Evolutionary conservation across 495 filamentous ascomycete species (phyloP).

Genomic region (Gamarada debralockiae): DNA sequence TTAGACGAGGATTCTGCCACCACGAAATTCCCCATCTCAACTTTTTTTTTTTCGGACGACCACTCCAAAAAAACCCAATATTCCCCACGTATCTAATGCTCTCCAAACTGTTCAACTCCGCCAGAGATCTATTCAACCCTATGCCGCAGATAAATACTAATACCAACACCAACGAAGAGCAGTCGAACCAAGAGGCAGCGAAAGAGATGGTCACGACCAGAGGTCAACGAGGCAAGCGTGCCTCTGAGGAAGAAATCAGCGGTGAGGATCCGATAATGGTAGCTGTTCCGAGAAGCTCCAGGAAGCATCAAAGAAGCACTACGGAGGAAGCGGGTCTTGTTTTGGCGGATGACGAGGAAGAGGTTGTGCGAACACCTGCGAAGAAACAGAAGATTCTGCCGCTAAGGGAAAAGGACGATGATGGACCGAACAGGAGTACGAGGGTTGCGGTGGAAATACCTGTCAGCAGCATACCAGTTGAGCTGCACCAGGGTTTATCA

Average conservation of each 20-base stretch:
- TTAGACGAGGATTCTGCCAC: neutral
- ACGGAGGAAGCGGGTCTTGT: neutral
- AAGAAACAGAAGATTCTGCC: conserved; percentile 15
- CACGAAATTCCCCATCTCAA: neutral
- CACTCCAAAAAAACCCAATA: neutral
- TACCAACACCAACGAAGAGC: neutral
- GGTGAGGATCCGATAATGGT: conserved; percentile 10
- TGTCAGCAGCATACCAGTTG: neutral
- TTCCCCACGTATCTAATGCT: conserved; percentile 11
- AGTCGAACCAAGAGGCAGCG: neutral
- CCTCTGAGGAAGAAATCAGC: neutral
- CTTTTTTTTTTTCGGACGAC: neutral
- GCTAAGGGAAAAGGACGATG: conserved; percentile 12
- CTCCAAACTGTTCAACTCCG: conserved; percentile 15
- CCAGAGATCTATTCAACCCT: conserved; percentile 4
- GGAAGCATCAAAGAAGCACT: conserved; percentile 2
- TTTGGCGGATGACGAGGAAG: neutral
- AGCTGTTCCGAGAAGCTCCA: conserved; percentile 6
- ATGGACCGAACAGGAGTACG: conserved; percentile 6
- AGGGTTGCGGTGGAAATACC: conserved; percentile 20
- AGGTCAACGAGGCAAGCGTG: neutral
- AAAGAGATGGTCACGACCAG: conserved; percentile 16
- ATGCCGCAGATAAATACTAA: neutral
- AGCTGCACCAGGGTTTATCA: neutral
- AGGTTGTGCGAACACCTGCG: conserved; percentile 3